These are phyloP conservation scores for Kandelia obovata DNA, from an alignment of 345 rosid species.

Conservation along the genomic window DNA sequence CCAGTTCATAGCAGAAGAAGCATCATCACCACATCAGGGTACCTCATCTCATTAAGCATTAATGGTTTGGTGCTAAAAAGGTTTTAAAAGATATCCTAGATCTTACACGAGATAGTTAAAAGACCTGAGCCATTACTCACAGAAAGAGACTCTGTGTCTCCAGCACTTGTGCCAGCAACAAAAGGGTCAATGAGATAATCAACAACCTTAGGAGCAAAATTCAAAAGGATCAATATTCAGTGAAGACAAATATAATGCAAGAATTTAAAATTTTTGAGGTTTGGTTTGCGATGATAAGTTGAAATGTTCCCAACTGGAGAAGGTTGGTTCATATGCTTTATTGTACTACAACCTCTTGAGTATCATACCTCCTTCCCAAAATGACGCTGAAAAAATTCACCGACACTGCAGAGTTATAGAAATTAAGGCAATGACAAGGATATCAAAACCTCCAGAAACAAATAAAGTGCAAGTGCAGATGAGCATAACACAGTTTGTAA, in stretches of 20 bases:
- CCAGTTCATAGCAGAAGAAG: background rate
- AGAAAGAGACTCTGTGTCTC: constrained; percentile 84
- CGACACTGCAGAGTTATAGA: constrained; percentile 52
- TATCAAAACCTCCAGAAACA: constrained; percentile 1
- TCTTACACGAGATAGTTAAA: constrained; percentile 12
- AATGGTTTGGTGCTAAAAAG: background rate
- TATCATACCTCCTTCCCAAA: constrained; percentile 74
- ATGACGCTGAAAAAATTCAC: constrained; percentile 71
- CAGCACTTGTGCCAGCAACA: constrained; percentile 91
- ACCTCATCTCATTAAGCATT: background rate
- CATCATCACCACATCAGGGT: background rate
- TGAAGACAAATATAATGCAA: too few species aligned
- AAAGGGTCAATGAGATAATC: constrained; percentile 93
- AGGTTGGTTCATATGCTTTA: background rate
- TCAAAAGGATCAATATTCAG: constrained; percentile 16
- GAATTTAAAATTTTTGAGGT: too few species aligned
- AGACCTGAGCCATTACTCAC: constrained; percentile 48
- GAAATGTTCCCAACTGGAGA: constrained; percentile 8
- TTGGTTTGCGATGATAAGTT: too few species aligned
- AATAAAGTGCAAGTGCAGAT: background rate
- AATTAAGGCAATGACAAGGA: constrained; percentile 7
- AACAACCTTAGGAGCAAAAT: constrained; percentile 59
- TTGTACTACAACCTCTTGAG: constrained; percentile 11
- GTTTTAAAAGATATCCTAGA: background rate
- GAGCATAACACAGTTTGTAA: background rate